Evolutionary conservation across 1,284 basidiomycete species (phyloP), one percentile per base, ranked within the genome.

Genomic region (Pseudomicrostroma phylloplanum): DNA sequence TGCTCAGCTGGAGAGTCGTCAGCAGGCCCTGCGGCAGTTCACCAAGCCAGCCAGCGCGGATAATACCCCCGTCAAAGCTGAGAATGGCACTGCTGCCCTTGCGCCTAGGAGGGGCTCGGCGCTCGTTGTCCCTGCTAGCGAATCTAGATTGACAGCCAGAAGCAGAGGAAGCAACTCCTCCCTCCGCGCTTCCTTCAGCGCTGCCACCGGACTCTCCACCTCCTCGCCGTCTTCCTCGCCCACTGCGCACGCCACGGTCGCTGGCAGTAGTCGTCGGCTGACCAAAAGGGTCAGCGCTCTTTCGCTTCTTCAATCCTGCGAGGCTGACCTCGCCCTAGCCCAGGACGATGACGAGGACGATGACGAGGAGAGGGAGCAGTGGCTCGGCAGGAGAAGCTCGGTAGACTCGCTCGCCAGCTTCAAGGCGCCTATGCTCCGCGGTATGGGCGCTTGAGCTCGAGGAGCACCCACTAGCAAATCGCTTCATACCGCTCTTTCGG

Each of bases 1-100:
- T 40, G 72, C 72, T 9, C 64, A 69, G 70, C 59, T 76, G 39
- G 73, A 76, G 60, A 64, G 57, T 17, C 55, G 72, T 3, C 60
- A 60, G 19, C 54, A 66, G 11, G 67, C 69, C 0, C 51, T 73
- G 23, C 58, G 63, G 42, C 69, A 73, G n/a, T 73, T 73, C 43
- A 67, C 67, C 1, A 19, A 25, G n/a, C 51, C 51, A 15, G 25
- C 51, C 6, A 48, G 43, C 12, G 43, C 17, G 12, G 15, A 17
- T 13, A n/a, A 13, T 48, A 21, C 43, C 43, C 17, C 21, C 6
- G 17, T 21, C 43, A 21, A 21, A 17, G 43, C 6, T 6, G 43
- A 48, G 17, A 48, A 12, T 12, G 17, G 17, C 15, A n/a, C 43
- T n/a, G 15, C 43, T 17, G 21, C 43, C 21, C 21, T 21, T 21